phyloP scores from a whole-genome alignment of 345 rosid genomes.

The Acer negundo region DNA sequence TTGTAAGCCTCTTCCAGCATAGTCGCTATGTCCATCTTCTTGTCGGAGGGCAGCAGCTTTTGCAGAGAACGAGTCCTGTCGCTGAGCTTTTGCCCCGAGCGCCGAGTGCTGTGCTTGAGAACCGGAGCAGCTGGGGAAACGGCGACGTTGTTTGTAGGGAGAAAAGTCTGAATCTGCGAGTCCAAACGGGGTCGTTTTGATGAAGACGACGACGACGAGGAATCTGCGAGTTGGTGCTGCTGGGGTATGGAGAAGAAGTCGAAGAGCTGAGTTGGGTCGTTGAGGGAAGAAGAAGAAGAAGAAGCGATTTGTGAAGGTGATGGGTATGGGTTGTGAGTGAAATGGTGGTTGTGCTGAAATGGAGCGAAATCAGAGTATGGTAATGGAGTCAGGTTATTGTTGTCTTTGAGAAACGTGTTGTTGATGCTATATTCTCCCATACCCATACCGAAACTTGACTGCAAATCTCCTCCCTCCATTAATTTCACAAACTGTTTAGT shows the following conservation, averaged over 20 bases:
- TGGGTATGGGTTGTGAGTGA: background rate
- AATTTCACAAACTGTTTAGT: background rate
- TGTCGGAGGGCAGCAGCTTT: constrained; percentile 64
- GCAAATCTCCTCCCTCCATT: constrained; percentile 18
- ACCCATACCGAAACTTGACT: background rate
- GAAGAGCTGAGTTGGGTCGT: constrained; percentile 13
- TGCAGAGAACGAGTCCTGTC: constrained; percentile 52
- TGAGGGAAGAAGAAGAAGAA: background rate
- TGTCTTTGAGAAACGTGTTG: background rate
- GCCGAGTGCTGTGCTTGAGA: background rate
- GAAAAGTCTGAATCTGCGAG: background rate
- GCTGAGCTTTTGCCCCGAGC: constrained; percentile 33
- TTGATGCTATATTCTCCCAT: background rate
- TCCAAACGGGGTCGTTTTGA: constrained; percentile 14
- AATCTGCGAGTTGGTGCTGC: background rate
- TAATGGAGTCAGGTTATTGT: background rate
- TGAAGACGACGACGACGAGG: background rate
- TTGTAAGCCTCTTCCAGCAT: constrained; percentile 58
- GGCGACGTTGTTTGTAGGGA: background rate
- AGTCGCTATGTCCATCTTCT: constrained; percentile 50
- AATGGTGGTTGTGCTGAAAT: background rate
- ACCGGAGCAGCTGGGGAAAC: background rate
- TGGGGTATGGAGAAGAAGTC: constrained; percentile 16
- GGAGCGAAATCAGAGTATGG: background rate
- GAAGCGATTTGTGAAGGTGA: too few relatives aligned